A percentile compares a stretch with the other conserved stretches of the same genome.
Evolutionary conservation across 306 rosid species (phyloP).

Genomic region (Chamaecrista fasciculata): DNA sequence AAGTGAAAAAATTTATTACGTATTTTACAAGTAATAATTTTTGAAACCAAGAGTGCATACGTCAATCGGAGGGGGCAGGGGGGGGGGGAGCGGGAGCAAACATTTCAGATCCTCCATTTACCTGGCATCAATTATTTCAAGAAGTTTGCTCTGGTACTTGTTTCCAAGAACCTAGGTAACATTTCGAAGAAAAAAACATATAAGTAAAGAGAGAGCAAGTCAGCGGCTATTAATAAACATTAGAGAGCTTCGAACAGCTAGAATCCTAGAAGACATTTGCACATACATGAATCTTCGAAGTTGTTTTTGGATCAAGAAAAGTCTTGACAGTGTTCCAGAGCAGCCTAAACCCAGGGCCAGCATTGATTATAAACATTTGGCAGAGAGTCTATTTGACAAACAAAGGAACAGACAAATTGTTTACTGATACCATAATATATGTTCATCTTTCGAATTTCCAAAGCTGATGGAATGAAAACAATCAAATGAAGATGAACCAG

Average conservation of each 20-base stretch:
- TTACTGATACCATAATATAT: not conserved
- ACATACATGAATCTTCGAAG: constrained; percentile 93
- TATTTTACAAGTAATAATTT: constrained; percentile 12
- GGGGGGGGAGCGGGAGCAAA: not conserved
- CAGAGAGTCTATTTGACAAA: constrained; percentile 65
- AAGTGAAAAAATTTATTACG: constrained; percentile 29
- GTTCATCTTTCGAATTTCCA: constrained; percentile 13
- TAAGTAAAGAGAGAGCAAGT: constrained; percentile 2
- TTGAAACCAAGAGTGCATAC: not conserved
- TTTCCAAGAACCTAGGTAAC: constrained; percentile 85
- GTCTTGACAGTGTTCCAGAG: constrained; percentile 88
- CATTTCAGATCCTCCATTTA: constrained; percentile 28
- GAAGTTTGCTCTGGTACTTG: constrained; percentile 90
- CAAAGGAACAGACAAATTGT: constrained; percentile 13
- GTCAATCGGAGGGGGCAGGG: not conserved
- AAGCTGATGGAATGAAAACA: constrained; percentile 5
- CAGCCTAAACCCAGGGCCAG: constrained; percentile 94
- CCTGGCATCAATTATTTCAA: constrained; percentile 94
- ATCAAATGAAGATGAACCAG: not conserved
- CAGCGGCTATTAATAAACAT: constrained; percentile 20
- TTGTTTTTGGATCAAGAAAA: constrained; percentile 91
- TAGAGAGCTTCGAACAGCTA: constrained; percentile 16
- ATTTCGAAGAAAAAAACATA: constrained; percentile 24
- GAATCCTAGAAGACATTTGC: constrained; percentile 13
- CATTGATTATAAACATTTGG: constrained; percentile 96